A percentile compares a stretch with the other conserved stretches of the same genome.
Conservation (phyloP, 176 grass and related monocot genomes). For the Carex scoparia region DNA sequence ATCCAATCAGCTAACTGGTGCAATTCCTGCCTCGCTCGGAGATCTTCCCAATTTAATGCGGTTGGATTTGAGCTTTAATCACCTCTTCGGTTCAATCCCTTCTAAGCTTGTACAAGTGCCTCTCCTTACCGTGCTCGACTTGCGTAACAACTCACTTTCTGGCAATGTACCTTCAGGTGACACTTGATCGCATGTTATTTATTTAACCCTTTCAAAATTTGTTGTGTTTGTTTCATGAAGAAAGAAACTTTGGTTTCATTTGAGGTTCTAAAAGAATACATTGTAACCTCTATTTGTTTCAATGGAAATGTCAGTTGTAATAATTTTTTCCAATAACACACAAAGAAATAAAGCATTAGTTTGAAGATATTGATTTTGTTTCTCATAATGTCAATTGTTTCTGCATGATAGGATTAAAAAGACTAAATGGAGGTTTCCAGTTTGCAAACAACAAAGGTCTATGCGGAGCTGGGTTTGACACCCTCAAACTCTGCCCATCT, state of each 20-base stretch:
- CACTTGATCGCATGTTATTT: background rate
- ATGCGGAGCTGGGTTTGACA: slow-evolving; percentile 68
- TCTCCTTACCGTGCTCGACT: slow-evolving; percentile 58
- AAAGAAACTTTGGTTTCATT: background rate
- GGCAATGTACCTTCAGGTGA: slow-evolving; percentile 74
- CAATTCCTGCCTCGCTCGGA: slow-evolving; percentile 78
- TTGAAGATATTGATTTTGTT: background rate
- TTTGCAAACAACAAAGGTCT: slow-evolving; percentile 74
- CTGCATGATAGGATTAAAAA: slow-evolving; percentile 51
- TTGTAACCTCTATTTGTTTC: background rate
- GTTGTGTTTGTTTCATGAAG: background rate
- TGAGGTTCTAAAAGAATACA: background rate
- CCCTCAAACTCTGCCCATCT: slow-evolving; percentile 47
- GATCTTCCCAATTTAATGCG: slow-evolving; percentile 51
- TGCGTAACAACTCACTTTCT: slow-evolving; percentile 78
- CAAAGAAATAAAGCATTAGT: background rate
- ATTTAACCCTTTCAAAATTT: background rate
- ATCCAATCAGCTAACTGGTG: slow-evolving; percentile 78
- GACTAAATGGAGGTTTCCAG: slow-evolving; percentile 67
- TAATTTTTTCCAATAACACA: too few species aligned
- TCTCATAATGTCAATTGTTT: slow-evolving; percentile 11
- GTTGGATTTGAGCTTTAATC: slow-evolving; percentile 88
- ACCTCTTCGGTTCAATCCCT: slow-evolving; percentile 79
- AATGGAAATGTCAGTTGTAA: too few species aligned
- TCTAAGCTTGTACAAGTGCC: slow-evolving; percentile 54